Conservation (phyloP, 225 moss, liverwort and hornwort species). For the Thuidium tamariscinum region DNA sequence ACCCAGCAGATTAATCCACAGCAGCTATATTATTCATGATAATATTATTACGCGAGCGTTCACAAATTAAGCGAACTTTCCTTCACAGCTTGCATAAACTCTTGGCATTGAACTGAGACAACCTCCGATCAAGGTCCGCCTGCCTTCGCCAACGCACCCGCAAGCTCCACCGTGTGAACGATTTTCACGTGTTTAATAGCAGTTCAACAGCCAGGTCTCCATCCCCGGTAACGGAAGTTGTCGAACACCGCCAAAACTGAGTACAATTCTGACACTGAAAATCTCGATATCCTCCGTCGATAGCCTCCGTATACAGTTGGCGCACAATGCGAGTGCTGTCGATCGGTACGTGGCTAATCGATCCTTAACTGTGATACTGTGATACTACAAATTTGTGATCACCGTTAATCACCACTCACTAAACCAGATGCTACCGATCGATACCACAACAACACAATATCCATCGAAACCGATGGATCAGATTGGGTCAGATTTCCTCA, state of each 20-base stretch:
- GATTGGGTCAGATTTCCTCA: too few relatives aligned
- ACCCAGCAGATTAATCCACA: too few relatives aligned
- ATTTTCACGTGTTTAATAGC: slow-evolving; percentile 24
- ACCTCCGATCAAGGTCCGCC: slow-evolving; percentile 75
- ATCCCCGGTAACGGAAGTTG: not conserved
- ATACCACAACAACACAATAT: too few relatives aligned
- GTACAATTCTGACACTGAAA: not conserved
- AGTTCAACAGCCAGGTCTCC: slow-evolving; percentile 1
- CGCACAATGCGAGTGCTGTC: not conserved
- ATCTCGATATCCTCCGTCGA: not conserved
- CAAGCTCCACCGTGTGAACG: slow-evolving; percentile 77
- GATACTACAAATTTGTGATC: too few relatives aligned
- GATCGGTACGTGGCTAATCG: too few relatives aligned
- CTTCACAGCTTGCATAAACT: slow-evolving; percentile 94
- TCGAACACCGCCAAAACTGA: not conserved
- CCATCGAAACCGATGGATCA: too few relatives aligned
- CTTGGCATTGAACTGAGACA: slow-evolving; percentile 74
- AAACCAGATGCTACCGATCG: too few relatives aligned
- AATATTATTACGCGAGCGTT: too few relatives aligned
- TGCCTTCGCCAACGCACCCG: slow-evolving; percentile 65
- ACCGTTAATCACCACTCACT: too few relatives aligned
- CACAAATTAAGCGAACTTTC: too few relatives aligned
- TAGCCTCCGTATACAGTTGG: not conserved
- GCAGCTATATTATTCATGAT: too few relatives aligned
- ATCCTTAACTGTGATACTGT: too few relatives aligned